Conservation (phyloP, 1,139 yeast genomes). For the Citeromyces hawaiiensis region DNA sequence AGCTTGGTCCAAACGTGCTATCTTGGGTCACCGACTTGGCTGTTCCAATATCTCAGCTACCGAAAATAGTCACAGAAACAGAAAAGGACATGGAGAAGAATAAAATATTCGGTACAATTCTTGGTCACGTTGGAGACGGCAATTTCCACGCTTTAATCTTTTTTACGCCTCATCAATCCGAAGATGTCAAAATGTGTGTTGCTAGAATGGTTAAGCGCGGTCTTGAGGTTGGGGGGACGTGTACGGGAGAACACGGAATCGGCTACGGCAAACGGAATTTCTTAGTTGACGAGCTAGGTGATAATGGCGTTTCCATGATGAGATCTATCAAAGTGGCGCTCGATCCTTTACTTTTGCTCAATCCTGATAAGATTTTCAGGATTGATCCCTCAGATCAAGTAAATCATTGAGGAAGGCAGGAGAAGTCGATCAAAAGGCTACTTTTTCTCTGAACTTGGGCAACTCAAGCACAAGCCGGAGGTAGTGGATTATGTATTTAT, state of each 20-base stretch:
- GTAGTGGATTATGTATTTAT: too few relatives aligned
- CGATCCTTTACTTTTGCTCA: slow-evolving; percentile 61
- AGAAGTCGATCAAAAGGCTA: too few relatives aligned
- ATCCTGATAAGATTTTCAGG: slow-evolving; percentile 66
- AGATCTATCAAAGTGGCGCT: slow-evolving; percentile 57
- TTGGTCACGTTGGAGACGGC: slow-evolving; percentile 58
- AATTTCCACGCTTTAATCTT: slow-evolving; percentile 42
- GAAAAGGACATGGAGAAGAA: slow-evolving; percentile 28
- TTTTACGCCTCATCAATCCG: slow-evolving; percentile 19
- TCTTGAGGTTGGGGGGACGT: slow-evolving; percentile 56
- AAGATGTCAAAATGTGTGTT: slow-evolving; percentile 38
- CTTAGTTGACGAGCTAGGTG: slow-evolving; percentile 54
- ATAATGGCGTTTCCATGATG: slow-evolving; percentile 56
- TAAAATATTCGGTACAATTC: slow-evolving; percentile 33
- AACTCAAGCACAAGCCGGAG: too few relatives aligned
- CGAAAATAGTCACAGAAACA: slow-evolving; percentile 34
- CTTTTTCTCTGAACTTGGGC: too few relatives aligned
- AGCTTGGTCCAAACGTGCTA: slow-evolving; percentile 33
- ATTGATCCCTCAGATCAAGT: slow-evolving; percentile 39
- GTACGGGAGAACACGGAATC: slow-evolving; percentile 86
- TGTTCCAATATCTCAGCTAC: slow-evolving; percentile 39
- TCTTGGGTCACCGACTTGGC: slow-evolving; percentile 55
- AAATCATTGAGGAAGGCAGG: neutral
- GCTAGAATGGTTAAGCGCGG: slow-evolving; percentile 62
- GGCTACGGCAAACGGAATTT: slow-evolving; percentile 71